Conservation (phyloP, 1,284 basidiomycete genomes). For the Puccinia novopanici region DNA sequence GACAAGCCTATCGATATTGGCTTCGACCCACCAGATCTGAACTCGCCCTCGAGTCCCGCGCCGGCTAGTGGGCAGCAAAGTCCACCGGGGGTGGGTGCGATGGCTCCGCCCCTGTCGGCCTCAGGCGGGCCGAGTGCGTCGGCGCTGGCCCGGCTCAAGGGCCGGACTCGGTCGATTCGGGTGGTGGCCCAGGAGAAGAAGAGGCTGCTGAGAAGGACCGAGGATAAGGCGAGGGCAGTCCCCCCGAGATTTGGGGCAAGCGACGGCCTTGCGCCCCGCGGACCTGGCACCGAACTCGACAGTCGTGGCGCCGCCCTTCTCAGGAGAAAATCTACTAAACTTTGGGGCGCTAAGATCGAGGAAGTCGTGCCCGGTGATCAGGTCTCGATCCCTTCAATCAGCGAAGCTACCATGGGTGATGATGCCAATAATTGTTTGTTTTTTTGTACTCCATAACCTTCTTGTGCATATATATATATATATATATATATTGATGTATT, state of each 20-base stretch:
- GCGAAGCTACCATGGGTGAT: constrained; percentile 57
- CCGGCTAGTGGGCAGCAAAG: background rate
- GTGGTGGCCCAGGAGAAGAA: constrained; percentile 71
- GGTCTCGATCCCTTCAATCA: constrained; percentile 54
- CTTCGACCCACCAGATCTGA: constrained; percentile 66
- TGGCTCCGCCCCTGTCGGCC: background rate
- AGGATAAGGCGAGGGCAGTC: constrained; percentile 8
- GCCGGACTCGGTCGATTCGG: constrained; percentile 74
- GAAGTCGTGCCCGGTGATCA: constrained; percentile 76
- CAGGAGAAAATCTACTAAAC: constrained; percentile 83
- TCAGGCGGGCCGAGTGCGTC: background rate
- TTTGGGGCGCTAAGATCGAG: constrained; percentile 91
- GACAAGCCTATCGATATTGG: constrained; percentile 89
- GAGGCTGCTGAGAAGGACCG: constrained; percentile 24
- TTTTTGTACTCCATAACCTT: background rate
- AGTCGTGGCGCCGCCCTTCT: constrained; percentile 62
- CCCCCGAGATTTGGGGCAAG: background rate
- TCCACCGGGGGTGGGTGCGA: background rate
- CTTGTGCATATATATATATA: background rate
- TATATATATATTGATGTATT: background rate
- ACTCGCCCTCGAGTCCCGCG: constrained; percentile 63
- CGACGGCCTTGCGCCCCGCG: background rate
- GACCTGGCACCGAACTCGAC: background rate
- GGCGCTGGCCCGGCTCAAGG: constrained; percentile 23
- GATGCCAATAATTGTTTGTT: constrained; percentile 56